Evolutionary conservation across 1,284 basidiomycete genomes (phyloP).

Genomic region (Pseudozyma sp.): DNA sequence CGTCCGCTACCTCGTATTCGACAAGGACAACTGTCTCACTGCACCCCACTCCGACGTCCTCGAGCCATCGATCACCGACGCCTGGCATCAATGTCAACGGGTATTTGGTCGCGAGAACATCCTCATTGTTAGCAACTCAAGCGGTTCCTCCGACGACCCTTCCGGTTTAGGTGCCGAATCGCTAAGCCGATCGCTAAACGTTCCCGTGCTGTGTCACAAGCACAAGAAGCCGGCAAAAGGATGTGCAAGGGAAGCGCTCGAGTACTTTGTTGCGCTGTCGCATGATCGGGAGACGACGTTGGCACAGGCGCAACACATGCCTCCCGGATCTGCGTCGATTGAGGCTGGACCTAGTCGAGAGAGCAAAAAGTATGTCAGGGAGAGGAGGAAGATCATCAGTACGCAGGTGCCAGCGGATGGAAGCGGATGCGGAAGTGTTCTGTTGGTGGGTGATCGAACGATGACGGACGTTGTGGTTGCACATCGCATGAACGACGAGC

Average conservation of each 20-base stretch:
- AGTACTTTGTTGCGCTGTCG: conserved; percentile 72
- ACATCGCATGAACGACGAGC: conserved; percentile 73
- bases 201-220: conserved; percentile 83
- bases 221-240: conserved; percentile 77
- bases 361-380: conserved; percentile 23
- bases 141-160: conserved; percentile 84
- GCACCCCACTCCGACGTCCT: conserved; percentile 64
- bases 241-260: conserved; percentile 77
- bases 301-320: conserved; percentile 58
- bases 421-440: conserved; percentile 71
- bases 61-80: conserved; percentile 71
- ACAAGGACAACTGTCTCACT: conserved; percentile 94
- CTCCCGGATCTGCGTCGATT: conserved; percentile 18
- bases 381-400: conserved; percentile 23
- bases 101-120: conserved; percentile 84
- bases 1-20: conserved; percentile 87
- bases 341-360: conserved; percentile 39
- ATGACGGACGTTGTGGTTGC: conserved; percentile 91
- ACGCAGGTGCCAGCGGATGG: conserved; percentile 75
- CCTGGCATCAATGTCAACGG: conserved; percentile 80
- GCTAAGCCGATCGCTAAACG: conserved; percentile 80
- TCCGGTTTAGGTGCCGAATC: conserved; percentile 87
- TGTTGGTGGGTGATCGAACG: conserved; percentile 88
- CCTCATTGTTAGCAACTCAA: conserved; percentile 92
- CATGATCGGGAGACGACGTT: conserved; percentile 52